phyloP scores from a whole-genome alignment of 129 eudicot species.

The Pseudognaphalium luteoalbum region DNA sequence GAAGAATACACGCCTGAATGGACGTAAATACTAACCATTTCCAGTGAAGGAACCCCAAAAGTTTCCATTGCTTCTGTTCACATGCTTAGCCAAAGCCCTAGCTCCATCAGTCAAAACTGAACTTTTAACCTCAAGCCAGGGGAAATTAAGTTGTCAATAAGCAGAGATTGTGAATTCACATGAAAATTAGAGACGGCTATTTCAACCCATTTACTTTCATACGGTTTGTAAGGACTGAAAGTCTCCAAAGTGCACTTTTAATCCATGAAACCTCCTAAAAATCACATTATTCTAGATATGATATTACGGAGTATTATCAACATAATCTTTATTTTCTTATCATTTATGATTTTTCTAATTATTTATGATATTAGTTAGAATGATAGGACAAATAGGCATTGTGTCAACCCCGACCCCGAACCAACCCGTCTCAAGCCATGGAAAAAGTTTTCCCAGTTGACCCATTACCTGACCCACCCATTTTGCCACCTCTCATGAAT shows the following conservation, averaged over 20 bases:
- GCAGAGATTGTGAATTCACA: background rate
- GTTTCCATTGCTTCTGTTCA: conserved; percentile 57
- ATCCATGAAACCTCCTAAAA: background rate
- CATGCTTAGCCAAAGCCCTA: conserved; percentile 88
- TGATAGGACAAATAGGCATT: background rate
- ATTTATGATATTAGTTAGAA: too few relatives aligned
- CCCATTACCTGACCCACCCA: conserved; percentile 27
- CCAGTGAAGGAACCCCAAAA: conserved; percentile 76
- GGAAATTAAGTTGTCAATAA: conserved; percentile 29
- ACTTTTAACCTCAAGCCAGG: conserved; percentile 66
- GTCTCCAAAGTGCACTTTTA: background rate
- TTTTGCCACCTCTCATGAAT: conserved; percentile 21
- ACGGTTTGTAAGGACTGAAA: too few relatives aligned
- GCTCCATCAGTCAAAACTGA: conserved; percentile 74
- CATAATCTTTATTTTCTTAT: background rate
- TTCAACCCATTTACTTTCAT: background rate
- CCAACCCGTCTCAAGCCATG: too few relatives aligned
- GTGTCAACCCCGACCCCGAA: too few relatives aligned
- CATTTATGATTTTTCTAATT: too few relatives aligned
- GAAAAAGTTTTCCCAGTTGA: background rate
- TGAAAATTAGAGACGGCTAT: background rate
- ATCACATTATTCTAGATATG: background rate
- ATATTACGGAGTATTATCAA: background rate
- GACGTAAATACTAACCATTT: conserved; percentile 55
- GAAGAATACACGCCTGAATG: conserved; percentile 6